phyloP scores from a whole-genome alignment of 805 yeast genomes.

The Metschnikowia henanensis region DNA sequence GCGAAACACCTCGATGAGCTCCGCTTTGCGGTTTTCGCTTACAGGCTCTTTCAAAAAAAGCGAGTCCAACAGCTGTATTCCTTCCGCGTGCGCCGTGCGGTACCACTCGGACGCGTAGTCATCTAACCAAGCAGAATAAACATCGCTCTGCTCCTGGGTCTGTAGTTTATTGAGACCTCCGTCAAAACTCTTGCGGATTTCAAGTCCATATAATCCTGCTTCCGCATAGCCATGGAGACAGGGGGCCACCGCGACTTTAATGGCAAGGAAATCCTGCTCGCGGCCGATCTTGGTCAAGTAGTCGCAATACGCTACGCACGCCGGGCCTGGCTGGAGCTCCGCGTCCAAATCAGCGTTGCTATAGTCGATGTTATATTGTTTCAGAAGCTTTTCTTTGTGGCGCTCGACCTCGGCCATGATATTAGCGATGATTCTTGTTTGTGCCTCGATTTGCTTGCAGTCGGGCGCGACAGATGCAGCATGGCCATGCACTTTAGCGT shows the following conservation, averaged over 20 bases:
- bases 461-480: slow-evolving; percentile 65
- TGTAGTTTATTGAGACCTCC: slow-evolving; percentile 24
- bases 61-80: slow-evolving; percentile 47
- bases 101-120: slow-evolving; percentile 65
- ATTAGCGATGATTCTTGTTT: slow-evolving; percentile 49
- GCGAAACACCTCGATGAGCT: slow-evolving; percentile 56
- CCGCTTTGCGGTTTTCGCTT: slow-evolving; percentile 45
- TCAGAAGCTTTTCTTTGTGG: slow-evolving; percentile 51
- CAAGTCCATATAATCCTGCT: slow-evolving; percentile 45
- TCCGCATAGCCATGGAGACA: slow-evolving; percentile 72
- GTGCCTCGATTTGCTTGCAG: slow-evolving; percentile 48
- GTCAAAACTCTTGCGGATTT: slow-evolving; percentile 15
- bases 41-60: slow-evolving; percentile 32
- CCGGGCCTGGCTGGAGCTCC: slow-evolving; percentile 49
- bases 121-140: slow-evolving; percentile 55
- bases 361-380: slow-evolving; percentile 40
- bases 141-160: slow-evolving; percentile 23
- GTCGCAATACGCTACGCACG: slow-evolving; percentile 60
- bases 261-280: slow-evolving; percentile 58
- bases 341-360: slow-evolving; percentile 40
- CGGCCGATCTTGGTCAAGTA: slow-evolving; percentile 56
- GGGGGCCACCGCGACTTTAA: slow-evolving; percentile 70
- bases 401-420: slow-evolving; percentile 55
- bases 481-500: slow-evolving; percentile 62
- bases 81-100: slow-evolving; percentile 49